phyloP scores from a whole-genome alignment of 768 basidiomycete species.

The Russula abietina region DNA sequence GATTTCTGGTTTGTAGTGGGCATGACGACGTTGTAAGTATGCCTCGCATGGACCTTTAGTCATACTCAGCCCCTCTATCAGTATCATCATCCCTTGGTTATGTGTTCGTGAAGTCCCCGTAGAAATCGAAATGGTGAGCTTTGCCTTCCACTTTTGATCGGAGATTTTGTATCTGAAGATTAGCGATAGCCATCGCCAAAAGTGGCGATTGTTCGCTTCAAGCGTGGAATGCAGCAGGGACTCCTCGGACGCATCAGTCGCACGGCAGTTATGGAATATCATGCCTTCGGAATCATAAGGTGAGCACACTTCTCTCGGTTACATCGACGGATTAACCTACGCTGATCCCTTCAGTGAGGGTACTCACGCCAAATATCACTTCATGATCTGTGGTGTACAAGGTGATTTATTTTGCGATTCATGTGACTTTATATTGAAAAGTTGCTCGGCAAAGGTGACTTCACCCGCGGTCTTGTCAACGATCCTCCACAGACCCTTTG shows the following conservation, averaged over 20 bases:
- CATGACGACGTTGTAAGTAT: constrained; percentile 38
- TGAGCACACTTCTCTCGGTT: constrained; percentile 17
- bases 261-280: constrained; percentile 40
- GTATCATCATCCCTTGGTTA: constrained; percentile 38
- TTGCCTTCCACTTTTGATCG: neutral
- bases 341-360: constrained; percentile 32
- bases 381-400: constrained; percentile 42
- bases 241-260: constrained; percentile 39
- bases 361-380: constrained; percentile 38
- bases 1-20: constrained; percentile 40
- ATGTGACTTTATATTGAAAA: neutral
- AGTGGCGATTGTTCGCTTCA: constrained; percentile 38
- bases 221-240: constrained; percentile 44
- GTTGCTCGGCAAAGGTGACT: constrained; percentile 30
- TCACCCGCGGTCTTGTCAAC: constrained; percentile 39
- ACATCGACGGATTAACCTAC: too few relatives aligned
- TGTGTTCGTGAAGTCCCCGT: constrained; percentile 37
- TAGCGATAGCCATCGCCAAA: constrained; percentile 37
- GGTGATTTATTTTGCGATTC: constrained; percentile 21
- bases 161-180: neutral
- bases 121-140: constrained; percentile 38
- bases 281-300: constrained; percentile 41
- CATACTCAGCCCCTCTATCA: constrained; percentile 17
- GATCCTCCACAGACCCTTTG: constrained; percentile 38
- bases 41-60: neutral